Percentiles rank a stretch among this genome's conserved stretches.
phyloP scores from a whole-genome alignment of 2,329 filamentous ascomycete genomes.

The Hypoxylon sp. region DNA sequence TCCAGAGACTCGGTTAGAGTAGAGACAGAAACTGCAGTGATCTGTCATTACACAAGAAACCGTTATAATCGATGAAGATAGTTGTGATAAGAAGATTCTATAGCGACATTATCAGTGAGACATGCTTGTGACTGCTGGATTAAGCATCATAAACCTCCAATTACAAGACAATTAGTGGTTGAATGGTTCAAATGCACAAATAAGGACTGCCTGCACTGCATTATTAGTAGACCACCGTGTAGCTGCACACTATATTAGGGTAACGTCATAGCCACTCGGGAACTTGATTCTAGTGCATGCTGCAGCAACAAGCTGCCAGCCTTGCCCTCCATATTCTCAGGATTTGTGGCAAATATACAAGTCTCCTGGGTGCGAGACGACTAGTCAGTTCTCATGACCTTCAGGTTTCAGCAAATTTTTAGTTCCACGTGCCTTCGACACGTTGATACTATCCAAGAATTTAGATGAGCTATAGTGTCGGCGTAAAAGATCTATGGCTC shows the following conservation, averaged over 20 bases:
- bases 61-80: constrained; percentile 3
- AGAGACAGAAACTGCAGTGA: constrained; percentile 22
- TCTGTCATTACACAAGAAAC: constrained; percentile 18
- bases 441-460: not conserved
- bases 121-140: constrained; percentile 6
- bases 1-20: constrained; percentile 10
- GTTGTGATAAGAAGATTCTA: constrained; percentile 2
- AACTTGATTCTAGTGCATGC: constrained; percentile 18
- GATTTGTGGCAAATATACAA: constrained; percentile 24
- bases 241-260: constrained; percentile 26
- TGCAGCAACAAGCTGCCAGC: constrained; percentile 20
- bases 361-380: constrained; percentile 7
- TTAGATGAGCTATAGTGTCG: not conserved
- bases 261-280: constrained; percentile 36
- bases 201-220: constrained; percentile 27
- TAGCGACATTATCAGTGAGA: constrained; percentile 17
- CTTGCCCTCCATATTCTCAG: constrained; percentile 10
- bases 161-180: not conserved
- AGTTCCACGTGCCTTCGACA: not conserved
- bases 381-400: constrained; percentile 12
- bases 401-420: constrained; percentile 1
- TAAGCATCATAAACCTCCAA: not conserved
- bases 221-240: constrained; percentile 15
- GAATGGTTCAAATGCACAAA: constrained; percentile 24
- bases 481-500: constrained; percentile 2